Evolutionary conservation across 345 rosid genomes (phyloP), one percentile per base, ranked within the genome.

Genomic region (Noccaea bulbosa): DNA sequence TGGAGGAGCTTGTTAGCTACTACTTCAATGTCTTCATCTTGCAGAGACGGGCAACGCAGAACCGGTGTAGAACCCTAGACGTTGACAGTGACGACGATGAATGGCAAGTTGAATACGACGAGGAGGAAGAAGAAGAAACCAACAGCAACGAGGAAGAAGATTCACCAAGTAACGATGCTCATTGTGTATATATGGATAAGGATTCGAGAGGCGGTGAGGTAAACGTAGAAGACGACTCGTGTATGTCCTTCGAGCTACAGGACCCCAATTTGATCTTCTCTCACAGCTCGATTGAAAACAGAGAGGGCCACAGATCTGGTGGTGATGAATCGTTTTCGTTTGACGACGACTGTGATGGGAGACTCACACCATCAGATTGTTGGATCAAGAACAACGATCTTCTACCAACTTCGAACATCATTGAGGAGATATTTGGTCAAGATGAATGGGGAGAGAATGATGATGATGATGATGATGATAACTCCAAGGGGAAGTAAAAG

Each of bases 1-100:
- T 65, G 61, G 60, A 56, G 52, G 96, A 93, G n/a, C 54, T 88
- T 35, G 86, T 93, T 35, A 83, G 86, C 72, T 93, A 90, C 80
- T 93, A 93, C 79, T 93, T 90, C 55, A 90, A 93, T 35, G 91
- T 83, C 56, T 91, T 93, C 69, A 78, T 86, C 81, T 83, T 93
- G 55, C 78, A 62, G 65, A 85, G 76, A 72, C 86, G 98, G 2
- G 83, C 87, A 22, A 65, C 65, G 1, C 98, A 93, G 87, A 93
- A 93, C 72, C 79, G 97, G 73, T 80, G 77, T 50, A 79, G 68
- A 57, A 73, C 83, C 3, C 55, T 77, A 79, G 86, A 84, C 41
- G 62, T 80, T 2, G 87, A 87, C 20, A 90, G 97, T 44, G 98
- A 93, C 59, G 77, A 85, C 35, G 97, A 93, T 62, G 94, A 93